These are phyloP conservation scores for Taiozyma onychis DNA, from an alignment of 1,139 yeast genomes.

Conservation along the genomic window DNA sequence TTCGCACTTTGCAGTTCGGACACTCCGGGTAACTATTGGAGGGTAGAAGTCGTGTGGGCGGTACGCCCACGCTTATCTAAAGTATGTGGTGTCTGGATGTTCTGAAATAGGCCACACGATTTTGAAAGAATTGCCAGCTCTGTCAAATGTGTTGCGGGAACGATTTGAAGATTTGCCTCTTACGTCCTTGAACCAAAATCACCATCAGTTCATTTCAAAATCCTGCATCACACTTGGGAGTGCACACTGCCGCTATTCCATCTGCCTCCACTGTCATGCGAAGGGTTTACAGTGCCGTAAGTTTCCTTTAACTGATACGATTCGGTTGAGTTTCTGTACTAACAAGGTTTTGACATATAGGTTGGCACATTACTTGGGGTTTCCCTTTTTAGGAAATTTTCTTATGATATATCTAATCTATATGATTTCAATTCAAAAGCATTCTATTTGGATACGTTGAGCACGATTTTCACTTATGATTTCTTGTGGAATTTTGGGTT, in stretches of 20 bases:
- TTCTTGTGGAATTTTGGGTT: constrained; percentile 11
- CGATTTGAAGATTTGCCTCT: neutral
- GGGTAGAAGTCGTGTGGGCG: neutral
- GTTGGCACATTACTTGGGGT: constrained; percentile 21
- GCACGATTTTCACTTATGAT: constrained; percentile 4
- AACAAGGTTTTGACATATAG: neutral
- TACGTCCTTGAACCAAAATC: neutral
- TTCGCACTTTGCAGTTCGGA: neutral
- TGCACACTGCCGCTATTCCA: neutral
- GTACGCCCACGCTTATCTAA: neutral
- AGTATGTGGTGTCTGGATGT: neutral
- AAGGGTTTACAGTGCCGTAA: neutral
- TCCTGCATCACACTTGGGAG: neutral
- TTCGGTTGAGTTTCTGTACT: neutral
- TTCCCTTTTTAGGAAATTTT: constrained; percentile 20
- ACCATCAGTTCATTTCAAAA: neutral
- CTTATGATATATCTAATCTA: neutral
- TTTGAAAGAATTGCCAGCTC: neutral
- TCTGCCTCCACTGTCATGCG: neutral
- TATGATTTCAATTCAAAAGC: neutral
- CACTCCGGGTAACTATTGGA: neutral
- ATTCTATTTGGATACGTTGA: neutral
- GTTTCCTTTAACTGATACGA: neutral
- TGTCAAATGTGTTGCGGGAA: neutral
- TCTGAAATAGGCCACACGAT: neutral